Conservation (phyloP, 2,329 filamentous ascomycete genomes). For the Fonsecaea pugnacius region DNA sequence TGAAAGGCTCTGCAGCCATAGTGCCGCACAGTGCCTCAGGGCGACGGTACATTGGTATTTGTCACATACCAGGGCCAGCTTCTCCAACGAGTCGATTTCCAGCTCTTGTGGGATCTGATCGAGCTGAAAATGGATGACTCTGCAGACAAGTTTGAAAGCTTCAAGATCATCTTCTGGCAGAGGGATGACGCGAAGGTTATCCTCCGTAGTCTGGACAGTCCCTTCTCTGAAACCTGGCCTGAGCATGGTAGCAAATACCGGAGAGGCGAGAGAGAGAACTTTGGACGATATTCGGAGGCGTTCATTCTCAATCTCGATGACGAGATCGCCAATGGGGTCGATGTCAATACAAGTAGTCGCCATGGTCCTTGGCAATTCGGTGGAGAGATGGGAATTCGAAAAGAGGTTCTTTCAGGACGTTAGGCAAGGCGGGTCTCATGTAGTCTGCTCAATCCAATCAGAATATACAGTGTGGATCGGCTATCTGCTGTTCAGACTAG, state of each 20-base stretch:
- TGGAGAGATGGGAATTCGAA: background rate
- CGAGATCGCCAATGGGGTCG: slow-evolving; percentile 7
- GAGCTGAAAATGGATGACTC: slow-evolving; percentile 7
- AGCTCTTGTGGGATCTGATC: slow-evolving; percentile 3
- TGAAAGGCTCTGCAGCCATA: background rate
- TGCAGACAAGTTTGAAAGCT: slow-evolving; percentile 11
- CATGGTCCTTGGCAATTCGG: background rate
- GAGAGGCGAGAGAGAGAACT: slow-evolving; percentile 11
- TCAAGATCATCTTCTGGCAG: slow-evolving; percentile 10
- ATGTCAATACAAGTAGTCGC: slow-evolving; percentile 5
- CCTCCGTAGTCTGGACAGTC: background rate
- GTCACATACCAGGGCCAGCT: slow-evolving; percentile 3
- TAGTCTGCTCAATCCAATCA: background rate
- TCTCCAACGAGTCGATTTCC: slow-evolving; percentile 11
- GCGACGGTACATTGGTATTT: slow-evolving; percentile 11
- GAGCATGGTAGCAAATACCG: slow-evolving; percentile 8
- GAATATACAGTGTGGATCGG: no score
- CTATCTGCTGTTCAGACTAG: background rate
- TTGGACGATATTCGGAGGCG: slow-evolving; percentile 10
- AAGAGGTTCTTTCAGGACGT: background rate
- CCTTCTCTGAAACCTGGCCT: slow-evolving; percentile 12
- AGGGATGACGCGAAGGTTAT: slow-evolving; percentile 1
- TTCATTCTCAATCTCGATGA: slow-evolving; percentile 10
- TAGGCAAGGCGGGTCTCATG: background rate
- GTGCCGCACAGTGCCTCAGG: background rate